phyloP scores from a whole-genome alignment of 1,139 yeast genomes.

The Yamadazyma jaroonii region DNA sequence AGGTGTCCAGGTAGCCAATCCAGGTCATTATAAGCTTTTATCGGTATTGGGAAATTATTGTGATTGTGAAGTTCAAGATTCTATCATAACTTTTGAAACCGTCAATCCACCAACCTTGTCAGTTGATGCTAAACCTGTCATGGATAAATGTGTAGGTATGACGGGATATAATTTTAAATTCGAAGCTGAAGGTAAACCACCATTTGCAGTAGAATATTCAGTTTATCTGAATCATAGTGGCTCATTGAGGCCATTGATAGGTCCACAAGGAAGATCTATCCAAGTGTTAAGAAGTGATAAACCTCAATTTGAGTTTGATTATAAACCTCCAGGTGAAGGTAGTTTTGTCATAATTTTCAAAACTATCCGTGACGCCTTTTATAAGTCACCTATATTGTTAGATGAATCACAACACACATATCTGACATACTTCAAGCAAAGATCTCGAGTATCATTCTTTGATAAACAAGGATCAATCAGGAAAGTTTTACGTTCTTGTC shows the following conservation, averaged over 20 bases:
- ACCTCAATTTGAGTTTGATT: constrained; percentile 46
- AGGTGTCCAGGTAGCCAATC: constrained; percentile 44
- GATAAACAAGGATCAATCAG: constrained; percentile 7
- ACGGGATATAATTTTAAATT: constrained; percentile 74
- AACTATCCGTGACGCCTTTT: constrained; percentile 56
- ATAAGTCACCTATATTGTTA: constrained; percentile 27
- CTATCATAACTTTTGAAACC: constrained; percentile 17
- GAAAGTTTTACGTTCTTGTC: constrained; percentile 28
- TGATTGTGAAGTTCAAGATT: constrained; percentile 52
- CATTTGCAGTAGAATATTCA: constrained; percentile 65
- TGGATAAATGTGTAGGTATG: constrained; percentile 90
- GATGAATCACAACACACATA: constrained; percentile 40
- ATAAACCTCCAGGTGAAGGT: constrained; percentile 81
- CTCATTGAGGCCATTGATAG: constrained; percentile 27
- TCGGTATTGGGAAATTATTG: constrained; percentile 60
- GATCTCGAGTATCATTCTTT: constrained; percentile 39
- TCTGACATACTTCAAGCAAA: constrained; percentile 50
- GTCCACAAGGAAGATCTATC: constrained; percentile 26
- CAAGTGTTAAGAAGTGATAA: constrained; percentile 23
- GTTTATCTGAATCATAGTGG: constrained; percentile 48
- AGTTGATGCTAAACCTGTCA: constrained; percentile 57
- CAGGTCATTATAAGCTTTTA: constrained; percentile 63
- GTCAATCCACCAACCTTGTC: constrained; percentile 50
- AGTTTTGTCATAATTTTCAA: constrained; percentile 70
- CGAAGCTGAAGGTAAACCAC: constrained; percentile 75